These are phyloP conservation scores for Aspergillus unguis DNA, from an alignment of 2,329 filamentous ascomycete species.

Conservation along the genomic window DNA sequence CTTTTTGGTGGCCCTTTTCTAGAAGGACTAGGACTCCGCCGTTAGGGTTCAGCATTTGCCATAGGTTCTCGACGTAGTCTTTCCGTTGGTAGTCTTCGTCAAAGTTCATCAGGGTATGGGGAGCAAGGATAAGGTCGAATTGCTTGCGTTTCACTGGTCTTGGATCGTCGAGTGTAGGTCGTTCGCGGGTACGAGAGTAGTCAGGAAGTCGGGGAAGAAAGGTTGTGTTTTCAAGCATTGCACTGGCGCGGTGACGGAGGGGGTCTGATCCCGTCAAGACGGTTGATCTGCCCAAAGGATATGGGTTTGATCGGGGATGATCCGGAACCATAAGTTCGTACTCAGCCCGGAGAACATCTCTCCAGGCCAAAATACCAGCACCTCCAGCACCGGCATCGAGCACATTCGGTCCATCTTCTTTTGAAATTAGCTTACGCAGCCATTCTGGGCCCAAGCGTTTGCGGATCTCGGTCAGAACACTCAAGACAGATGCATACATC, in stretches of 20 bases:
- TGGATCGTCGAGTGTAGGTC: constrained; percentile 58
- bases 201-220: constrained; percentile 92
- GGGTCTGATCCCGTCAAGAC: constrained; percentile 74
- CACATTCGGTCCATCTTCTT: constrained; percentile 56
- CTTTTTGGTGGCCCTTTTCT: constrained; percentile 86
- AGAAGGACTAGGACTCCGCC: constrained; percentile 83
- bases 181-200: constrained; percentile 63
- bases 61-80: constrained; percentile 79
- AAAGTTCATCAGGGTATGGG: constrained; percentile 74
- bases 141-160: constrained; percentile 62
- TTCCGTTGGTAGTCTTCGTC: constrained; percentile 74
- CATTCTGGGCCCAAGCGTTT: constrained; percentile 58
- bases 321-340: constrained; percentile 65
- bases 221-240: constrained; percentile 79
- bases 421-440: constrained; percentile 54
- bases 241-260: constrained; percentile 70
- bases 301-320: constrained; percentile 38
- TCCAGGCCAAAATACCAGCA: constrained; percentile 60
- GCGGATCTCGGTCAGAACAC: constrained; percentile 57
- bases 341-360: constrained; percentile 73
- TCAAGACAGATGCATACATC: constrained; percentile 57
- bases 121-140: constrained; percentile 86
- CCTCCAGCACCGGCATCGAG: constrained; percentile 62
- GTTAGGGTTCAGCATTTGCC: constrained; percentile 77
- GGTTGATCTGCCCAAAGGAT: constrained; percentile 65